A percentile compares a stretch with the other conserved stretches of the same genome.
These are phyloP conservation scores for Cyberlindnera maclurae DNA, from an alignment of 805 yeast species.

Conservation along the genomic window DNA sequence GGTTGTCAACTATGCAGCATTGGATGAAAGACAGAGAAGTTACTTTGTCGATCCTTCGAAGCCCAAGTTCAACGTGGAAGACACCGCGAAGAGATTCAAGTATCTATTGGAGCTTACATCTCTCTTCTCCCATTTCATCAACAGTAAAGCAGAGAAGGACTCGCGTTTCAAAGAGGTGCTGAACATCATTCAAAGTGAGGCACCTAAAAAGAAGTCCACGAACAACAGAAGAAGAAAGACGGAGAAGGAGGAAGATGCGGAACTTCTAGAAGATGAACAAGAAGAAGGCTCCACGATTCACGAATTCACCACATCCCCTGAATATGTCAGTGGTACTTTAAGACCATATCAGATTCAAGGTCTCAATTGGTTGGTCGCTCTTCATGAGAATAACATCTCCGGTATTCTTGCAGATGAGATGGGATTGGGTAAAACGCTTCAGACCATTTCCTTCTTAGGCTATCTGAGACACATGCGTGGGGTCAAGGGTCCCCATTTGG, in stretches of 20 bases:
- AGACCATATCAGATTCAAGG: conserved; percentile 79
- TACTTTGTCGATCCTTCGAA: conserved; percentile 30
- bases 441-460: conserved; percentile 65
- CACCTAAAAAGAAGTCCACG: conserved; percentile 12
- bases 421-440: conserved; percentile 81
- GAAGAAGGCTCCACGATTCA: conserved; percentile 35
- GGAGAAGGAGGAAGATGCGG: conserved; percentile 75
- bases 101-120: conserved; percentile 60
- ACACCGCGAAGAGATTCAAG: conserved; percentile 59
- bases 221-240: conserved; percentile 57
- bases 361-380: conserved; percentile 66
- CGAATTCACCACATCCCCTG: conserved; percentile 80
- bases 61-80: conserved; percentile 43
- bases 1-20: background rate
- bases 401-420: conserved; percentile 83
- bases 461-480: conserved; percentile 56
- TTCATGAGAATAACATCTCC: conserved; percentile 59
- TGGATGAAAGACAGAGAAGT: conserved; percentile 13
- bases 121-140: conserved; percentile 62
- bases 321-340: conserved; percentile 54
- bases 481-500: conserved; percentile 64
- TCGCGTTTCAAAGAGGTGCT: conserved; percentile 47
- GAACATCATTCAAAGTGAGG: conserved; percentile 30
- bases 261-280: conserved; percentile 55
- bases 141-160: conserved; percentile 56